These are phyloP conservation scores for Posidonia australis DNA, from an alignment of 106 monocot genomes.

Conservation along the genomic window DNA sequence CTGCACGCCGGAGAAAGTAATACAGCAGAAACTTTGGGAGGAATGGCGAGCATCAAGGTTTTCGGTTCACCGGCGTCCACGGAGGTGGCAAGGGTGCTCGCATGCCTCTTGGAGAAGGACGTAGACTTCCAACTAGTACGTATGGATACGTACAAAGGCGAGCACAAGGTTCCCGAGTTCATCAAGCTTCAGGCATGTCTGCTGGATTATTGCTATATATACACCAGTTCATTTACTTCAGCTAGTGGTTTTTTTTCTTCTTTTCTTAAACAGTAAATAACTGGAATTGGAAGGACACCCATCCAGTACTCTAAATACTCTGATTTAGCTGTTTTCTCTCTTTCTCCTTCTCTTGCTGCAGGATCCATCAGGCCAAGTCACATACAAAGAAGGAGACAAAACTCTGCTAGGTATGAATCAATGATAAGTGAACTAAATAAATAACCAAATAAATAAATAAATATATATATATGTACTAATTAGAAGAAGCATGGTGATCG, in stretches of 20 bases:
- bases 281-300: too few relatives aligned
- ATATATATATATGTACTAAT: neutral
- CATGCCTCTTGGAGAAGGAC: conserved; percentile 20
- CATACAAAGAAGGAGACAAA: conserved; percentile 11
- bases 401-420: neutral
- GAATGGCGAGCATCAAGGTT: conserved; percentile 13
- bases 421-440: neutral
- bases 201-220: neutral
- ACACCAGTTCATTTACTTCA: neutral
- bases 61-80: conserved; percentile 10
- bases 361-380: conserved; percentile 17
- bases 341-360: neutral
- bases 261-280: too few relatives aligned
- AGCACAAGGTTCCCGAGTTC: conserved; percentile 12
- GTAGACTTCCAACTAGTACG: conserved; percentile 17
- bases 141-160: conserved; percentile 11
- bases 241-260: neutral
- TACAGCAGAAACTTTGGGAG: neutral
- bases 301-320: too few relatives aligned
- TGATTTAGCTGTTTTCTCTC: neutral
- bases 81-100: conserved; percentile 18
- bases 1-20: neutral
- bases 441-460: neutral
- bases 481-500: too few relatives aligned
- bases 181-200: conserved; percentile 11